Conservation (phyloP, 23 red algal genomes). For the Gracilaria vermiculophylla region DNA sequence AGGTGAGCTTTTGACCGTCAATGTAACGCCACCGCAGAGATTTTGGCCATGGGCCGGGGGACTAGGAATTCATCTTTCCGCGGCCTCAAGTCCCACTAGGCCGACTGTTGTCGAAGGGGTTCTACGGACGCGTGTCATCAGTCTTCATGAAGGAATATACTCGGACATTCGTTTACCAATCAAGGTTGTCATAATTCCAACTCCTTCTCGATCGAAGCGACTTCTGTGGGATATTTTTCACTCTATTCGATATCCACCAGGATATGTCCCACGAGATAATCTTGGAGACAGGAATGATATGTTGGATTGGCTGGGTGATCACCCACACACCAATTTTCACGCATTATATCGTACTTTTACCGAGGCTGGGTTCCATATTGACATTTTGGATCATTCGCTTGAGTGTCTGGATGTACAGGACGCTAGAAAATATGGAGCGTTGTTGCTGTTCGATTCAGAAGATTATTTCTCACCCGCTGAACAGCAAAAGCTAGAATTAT, state of each 20-base stretch:
- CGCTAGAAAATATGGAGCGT: conserved; percentile 32
- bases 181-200: conserved; percentile 24
- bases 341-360: conserved; percentile 46
- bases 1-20: conserved; percentile 46
- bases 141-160: conserved; percentile 28
- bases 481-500: not conserved
- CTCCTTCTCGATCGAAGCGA: conserved; percentile 54
- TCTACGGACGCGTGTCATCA: conserved; percentile 39
- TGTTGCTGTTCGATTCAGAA: conserved; percentile 81
- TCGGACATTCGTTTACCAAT: conserved; percentile 60
- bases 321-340: conserved; percentile 90
- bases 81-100: not conserved
- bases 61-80: conserved; percentile 67
- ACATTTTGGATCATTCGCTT: conserved; percentile 61
- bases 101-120: conserved; percentile 34
- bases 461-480: conserved; percentile 73
- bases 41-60: conserved; percentile 88
- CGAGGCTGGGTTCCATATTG: conserved; percentile 56
- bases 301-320: conserved; percentile 92
- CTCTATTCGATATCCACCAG: conserved; percentile 75
- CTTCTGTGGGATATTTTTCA: conserved; percentile 91
- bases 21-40: conserved; percentile 41
- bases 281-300: conserved; percentile 73
- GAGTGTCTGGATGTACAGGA: conserved; percentile 28
- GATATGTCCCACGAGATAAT: conserved; percentile 84